Conservation (phyloP, 495 filamentous ascomycete genomes). For the Aspergillus ellipticus region DNA sequence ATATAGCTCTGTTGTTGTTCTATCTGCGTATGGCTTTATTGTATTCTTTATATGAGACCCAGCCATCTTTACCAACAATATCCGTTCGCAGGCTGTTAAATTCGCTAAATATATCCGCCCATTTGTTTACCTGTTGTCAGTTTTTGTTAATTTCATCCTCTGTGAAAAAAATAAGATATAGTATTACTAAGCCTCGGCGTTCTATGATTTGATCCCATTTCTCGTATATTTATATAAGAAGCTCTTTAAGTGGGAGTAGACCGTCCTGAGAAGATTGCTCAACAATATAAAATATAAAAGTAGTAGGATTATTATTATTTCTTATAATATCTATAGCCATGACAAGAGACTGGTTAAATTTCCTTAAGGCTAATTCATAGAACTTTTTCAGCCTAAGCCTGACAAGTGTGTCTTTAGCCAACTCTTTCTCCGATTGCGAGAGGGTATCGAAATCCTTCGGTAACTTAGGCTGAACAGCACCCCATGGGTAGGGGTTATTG, state of each 20-base stretch:
- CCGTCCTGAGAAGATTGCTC: conserved; percentile 16
- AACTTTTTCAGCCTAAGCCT: conserved; percentile 18
- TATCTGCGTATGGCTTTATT: conserved; percentile 14
- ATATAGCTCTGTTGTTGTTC: conserved; percentile 1
- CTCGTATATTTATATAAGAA: conserved; percentile 22
- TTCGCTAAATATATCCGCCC: conserved; percentile 13
- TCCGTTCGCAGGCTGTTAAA: conserved; percentile 10
- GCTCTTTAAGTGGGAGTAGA: conserved; percentile 16
- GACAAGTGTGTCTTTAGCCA: conserved; percentile 7
- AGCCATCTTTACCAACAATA: conserved; percentile 18
- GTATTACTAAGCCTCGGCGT: conserved; percentile 4
- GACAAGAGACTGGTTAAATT: conserved; percentile 18
- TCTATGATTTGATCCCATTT: conserved; percentile 17
- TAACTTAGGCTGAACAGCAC: conserved; percentile 16
- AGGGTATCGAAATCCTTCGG: conserved; percentile 15
- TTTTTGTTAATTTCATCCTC: conserved; percentile 12
- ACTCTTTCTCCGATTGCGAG: conserved; percentile 8
- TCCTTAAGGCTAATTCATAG: conserved; percentile 20
- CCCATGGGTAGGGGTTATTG: conserved; percentile 17
- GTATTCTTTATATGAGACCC: conserved; percentile 21
- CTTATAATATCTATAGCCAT: conserved; percentile 18
- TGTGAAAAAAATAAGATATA: conserved; percentile 18
- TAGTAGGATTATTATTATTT: conserved; percentile 17
- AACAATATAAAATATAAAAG: conserved; percentile 21
- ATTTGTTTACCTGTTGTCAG: conserved; percentile 11